These are phyloP conservation scores for Monosporascus sp. DNA, from an alignment of 2,329 filamentous ascomycete genomes.

Conservation along the genomic window DNA sequence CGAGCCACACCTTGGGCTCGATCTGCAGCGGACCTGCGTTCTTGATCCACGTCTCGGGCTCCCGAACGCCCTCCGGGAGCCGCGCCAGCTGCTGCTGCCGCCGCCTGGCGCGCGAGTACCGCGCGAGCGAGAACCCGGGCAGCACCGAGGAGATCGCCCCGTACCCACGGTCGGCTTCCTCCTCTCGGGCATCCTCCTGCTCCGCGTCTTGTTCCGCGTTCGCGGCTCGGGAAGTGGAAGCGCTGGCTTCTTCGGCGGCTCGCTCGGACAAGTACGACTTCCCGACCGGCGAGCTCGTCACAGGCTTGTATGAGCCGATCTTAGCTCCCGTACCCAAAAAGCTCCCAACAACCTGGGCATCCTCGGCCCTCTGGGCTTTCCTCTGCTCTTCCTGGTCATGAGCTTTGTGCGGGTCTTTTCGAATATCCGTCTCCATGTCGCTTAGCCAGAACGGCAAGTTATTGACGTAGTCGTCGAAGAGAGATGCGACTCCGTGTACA, in stretches of 20 bases:
- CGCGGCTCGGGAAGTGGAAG: constrained; percentile 14
- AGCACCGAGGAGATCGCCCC: constrained; percentile 66
- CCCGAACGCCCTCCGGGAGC: constrained; percentile 81
- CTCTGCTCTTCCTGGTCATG: constrained; percentile 89
- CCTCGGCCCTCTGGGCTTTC: constrained; percentile 73
- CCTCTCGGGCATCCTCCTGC: constrained; percentile 16
- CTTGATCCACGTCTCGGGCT: constrained; percentile 87
- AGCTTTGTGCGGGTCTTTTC: constrained; percentile 82
- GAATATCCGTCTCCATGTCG: constrained; percentile 87
- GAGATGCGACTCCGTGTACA: constrained; percentile 81
- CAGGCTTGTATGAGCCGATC: constrained; percentile 51
- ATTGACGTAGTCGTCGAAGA: constrained; percentile 96
- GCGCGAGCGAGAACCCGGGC: constrained; percentile 75
- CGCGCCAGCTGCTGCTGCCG: constrained; percentile 42
- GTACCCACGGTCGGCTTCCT: constrained; percentile 35
- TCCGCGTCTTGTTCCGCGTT: constrained; percentile 16
- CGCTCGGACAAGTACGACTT: constrained; percentile 59
- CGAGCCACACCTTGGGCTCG: constrained; percentile 97
- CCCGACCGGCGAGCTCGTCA: constrained; percentile 61
- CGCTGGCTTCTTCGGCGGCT: constrained; percentile 41
- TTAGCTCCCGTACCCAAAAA: constrained; percentile 58
- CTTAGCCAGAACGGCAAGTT: constrained; percentile 94
- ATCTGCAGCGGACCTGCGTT: constrained; percentile 87
- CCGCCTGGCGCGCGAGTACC: constrained; percentile 59
- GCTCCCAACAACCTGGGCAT: constrained; percentile 84